Percentiles rank a stretch among this genome's conserved stretches.
phyloP scores from a whole-genome alignment of 2,329 filamentous ascomycete genomes.

The Aspergillus sp. region DNA sequence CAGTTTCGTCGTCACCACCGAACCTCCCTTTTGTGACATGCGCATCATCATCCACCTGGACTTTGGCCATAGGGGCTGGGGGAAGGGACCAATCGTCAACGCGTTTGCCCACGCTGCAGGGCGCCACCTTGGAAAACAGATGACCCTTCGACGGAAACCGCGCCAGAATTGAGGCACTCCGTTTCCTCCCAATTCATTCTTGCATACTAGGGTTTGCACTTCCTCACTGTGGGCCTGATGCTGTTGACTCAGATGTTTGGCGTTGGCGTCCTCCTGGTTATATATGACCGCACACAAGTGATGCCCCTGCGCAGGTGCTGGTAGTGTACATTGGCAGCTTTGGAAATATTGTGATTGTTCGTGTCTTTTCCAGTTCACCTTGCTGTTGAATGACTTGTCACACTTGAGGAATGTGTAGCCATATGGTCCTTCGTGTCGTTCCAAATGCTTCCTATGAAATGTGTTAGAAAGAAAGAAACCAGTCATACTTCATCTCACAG shows the following conservation, averaged over 20 bases:
- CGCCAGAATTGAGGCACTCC: constrained; percentile 76
- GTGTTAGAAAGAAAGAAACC: neutral
- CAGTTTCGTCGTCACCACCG: constrained; percentile 4
- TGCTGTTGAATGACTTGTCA: constrained; percentile 77
- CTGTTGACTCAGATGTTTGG: constrained; percentile 58
- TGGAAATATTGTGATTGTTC: constrained; percentile 79
- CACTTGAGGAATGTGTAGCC: constrained; percentile 74
- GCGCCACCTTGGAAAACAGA: constrained; percentile 52
- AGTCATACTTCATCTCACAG: constrained; percentile 40
- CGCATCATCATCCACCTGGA: constrained; percentile 13
- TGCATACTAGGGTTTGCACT: constrained; percentile 42
- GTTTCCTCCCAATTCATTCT: constrained; percentile 63
- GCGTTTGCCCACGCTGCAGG: constrained; percentile 53
- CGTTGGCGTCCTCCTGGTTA: constrained; percentile 60
- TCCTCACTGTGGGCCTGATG: constrained; percentile 42
- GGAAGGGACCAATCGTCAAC: constrained; percentile 36
- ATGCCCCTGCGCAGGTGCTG: constrained; percentile 21
- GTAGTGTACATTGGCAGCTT: constrained; percentile 67
- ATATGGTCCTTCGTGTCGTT: constrained; percentile 78
- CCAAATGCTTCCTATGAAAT: constrained; percentile 71
- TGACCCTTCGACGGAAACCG: constrained; percentile 68
- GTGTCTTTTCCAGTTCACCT: constrained; percentile 92
- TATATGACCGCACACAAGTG: constrained; percentile 59
- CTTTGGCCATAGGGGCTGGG: constrained; percentile 25
- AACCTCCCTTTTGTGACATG: neutral